phyloP scores from a whole-genome alignment of 257 asterid species.

The Penstemon barbatus region DNA sequence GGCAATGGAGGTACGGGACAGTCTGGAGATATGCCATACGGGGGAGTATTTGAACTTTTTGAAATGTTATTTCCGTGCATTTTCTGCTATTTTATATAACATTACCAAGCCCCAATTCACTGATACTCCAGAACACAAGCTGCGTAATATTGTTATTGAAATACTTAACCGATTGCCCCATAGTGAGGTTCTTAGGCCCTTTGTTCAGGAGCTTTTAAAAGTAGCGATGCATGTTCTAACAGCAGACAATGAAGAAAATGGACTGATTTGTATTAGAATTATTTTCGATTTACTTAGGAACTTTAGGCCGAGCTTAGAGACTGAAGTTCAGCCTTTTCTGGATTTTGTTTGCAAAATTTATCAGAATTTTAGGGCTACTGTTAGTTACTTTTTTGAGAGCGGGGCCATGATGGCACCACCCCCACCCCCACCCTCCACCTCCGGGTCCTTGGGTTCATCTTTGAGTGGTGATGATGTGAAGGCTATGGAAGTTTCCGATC shows the following conservation, averaged over 20 bases:
- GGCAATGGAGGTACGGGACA: conserved; percentile 98
- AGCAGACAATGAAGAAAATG: conserved; percentile 90
- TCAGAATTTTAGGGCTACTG: conserved; percentile 90
- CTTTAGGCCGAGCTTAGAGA: conserved; percentile 86
- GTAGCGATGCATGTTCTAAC: conserved; percentile 97
- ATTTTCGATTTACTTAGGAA: conserved; percentile 95
- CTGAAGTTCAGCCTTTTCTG: conserved; percentile 97
- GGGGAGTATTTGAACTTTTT: conserved; percentile 97
- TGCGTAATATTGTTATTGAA: conserved; percentile 81
- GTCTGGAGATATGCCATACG: conserved; percentile 97
- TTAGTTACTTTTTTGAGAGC: conserved; percentile 87
- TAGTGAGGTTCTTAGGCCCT: conserved; percentile 95
- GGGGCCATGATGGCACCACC: conserved; percentile 87
- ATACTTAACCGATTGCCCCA: conserved; percentile 98
- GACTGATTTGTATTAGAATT: conserved; percentile 89
- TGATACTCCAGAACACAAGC: conserved; percentile 92
- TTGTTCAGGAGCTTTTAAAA: conserved; percentile 91
- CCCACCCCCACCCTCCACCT: conserved; percentile 58
- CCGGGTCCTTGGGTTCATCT: conserved; percentile 60
- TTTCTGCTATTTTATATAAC: conserved; percentile 69
- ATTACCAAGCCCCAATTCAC: conserved; percentile 85
- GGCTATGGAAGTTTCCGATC: conserved; percentile 79
- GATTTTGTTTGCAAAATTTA: conserved; percentile 97
- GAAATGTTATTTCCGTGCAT: conserved; percentile 88
- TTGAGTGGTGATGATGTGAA: conserved; percentile 82